phyloP scores from a whole-genome alignment of 352 stramenopile species.

The Plasmopara muralis region DNA sequence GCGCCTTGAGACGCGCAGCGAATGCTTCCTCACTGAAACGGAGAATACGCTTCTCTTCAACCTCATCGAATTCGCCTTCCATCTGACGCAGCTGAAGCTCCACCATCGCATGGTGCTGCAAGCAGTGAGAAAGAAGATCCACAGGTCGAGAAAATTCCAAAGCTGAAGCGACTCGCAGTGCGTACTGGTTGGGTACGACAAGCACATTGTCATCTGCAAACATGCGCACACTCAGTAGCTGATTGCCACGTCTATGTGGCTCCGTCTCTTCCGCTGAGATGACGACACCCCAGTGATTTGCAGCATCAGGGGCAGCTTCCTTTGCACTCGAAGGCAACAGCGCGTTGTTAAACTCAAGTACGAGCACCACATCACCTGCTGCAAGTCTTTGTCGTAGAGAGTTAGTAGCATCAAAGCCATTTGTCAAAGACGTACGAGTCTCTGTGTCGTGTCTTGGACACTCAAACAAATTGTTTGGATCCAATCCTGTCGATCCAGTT shows the following conservation, averaged over 20 bases:
- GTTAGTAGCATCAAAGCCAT: conserved; percentile 26
- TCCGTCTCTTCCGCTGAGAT: conserved; percentile 38
- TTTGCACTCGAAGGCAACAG: conserved; percentile 38
- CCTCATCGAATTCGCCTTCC: conserved; percentile 16
- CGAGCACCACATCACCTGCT: conserved; percentile 52
- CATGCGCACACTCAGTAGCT: conserved; percentile 47
- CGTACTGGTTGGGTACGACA: conserved; percentile 48
- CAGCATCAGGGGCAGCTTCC: conserved; percentile 24
- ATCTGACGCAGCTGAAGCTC: conserved; percentile 38
- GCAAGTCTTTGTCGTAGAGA: conserved; percentile 28
- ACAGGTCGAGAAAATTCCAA: conserved; percentile 34
- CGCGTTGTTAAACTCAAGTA: conserved; percentile 61
- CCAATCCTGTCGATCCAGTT: conserved; percentile 10
- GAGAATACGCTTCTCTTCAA: conserved; percentile 17
- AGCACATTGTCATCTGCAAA: conserved; percentile 56
- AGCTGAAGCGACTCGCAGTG: conserved; percentile 32
- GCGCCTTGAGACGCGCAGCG: conserved; percentile 19
- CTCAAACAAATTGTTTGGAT: conserved; percentile 34
- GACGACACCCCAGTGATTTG: conserved; percentile 62
- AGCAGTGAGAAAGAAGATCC: conserved; percentile 37
- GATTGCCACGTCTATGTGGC: conserved; percentile 34
- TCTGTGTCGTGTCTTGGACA: conserved; percentile 32
- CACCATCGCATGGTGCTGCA: conserved; percentile 49
- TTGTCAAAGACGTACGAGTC: conserved; percentile 3
- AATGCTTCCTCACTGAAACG: conserved; percentile 21